Conservation (phyloP, 192 early-diverging fungal species). For the Diversispora epigaea region DNA sequence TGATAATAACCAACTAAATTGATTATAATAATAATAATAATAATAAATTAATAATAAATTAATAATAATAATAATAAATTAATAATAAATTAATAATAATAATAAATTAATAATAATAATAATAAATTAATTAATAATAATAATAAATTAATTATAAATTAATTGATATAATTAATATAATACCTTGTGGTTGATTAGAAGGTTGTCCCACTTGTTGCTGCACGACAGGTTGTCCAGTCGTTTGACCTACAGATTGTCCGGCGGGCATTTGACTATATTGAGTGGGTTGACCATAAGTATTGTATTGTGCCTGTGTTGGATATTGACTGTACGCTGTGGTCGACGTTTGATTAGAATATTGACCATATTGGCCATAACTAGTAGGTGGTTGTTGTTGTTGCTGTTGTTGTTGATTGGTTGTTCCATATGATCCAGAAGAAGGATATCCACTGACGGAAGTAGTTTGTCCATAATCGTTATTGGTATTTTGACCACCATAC, state of each 20-base stretch:
- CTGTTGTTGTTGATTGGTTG: too few species aligned
- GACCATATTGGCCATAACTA: slow-evolving; percentile 9
- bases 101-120: neutral
- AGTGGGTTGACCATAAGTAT: slow-evolving; percentile 13
- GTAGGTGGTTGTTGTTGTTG: slow-evolving; percentile 3
- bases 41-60: neutral
- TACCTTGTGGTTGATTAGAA: neutral
- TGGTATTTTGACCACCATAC: slow-evolving; percentile 19
- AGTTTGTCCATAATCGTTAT: slow-evolving; percentile 8
- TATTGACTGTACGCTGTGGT: slow-evolving; percentile 21
- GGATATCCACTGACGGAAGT: slow-evolving; percentile 2
- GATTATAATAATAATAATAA: neutral
- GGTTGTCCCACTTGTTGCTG: neutral
- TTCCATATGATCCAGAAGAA: slow-evolving; percentile 6
- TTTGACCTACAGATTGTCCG: slow-evolving; percentile 3
- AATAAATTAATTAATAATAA: neutral
- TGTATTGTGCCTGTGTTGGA: slow-evolving; percentile 18
- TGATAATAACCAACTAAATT: slow-evolving; percentile 24
- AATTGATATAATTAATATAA: neutral
- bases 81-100: neutral
- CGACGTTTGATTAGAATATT: slow-evolving; percentile 8
- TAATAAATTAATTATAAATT: neutral
- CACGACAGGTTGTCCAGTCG: neutral
- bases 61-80: neutral
- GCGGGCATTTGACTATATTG: slow-evolving; percentile 14